Evolutionary conservation across 1,284 basidiomycete genomes (phyloP).

Genomic region (Ganoderma resinaceum): DNA sequence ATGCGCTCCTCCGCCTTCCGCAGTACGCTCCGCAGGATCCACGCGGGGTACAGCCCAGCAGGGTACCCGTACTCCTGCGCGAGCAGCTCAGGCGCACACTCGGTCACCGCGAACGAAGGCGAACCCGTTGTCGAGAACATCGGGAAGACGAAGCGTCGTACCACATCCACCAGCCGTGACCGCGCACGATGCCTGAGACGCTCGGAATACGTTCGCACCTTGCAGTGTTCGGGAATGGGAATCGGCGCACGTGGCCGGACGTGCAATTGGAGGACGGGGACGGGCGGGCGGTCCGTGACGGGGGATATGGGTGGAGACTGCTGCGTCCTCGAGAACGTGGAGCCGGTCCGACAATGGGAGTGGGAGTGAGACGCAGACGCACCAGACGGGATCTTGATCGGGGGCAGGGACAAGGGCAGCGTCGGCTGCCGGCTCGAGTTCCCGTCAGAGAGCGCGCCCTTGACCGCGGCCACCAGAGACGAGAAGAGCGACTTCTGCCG

Average conservation of each 20-base stretch:
- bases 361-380: constrained; percentile 9
- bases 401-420: constrained; percentile 18
- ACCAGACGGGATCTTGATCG: constrained; percentile 27
- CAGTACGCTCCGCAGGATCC: constrained; percentile 63
- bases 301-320: constrained; percentile 37
- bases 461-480: constrained; percentile 67
- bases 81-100: constrained; percentile 42
- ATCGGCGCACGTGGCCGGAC: constrained; percentile 31
- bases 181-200: constrained; percentile 72
- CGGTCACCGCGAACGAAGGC: constrained; percentile 19
- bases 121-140: constrained; percentile 44
- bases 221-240: constrained; percentile 11
- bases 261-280: constrained; percentile 25
- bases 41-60: constrained; percentile 52
- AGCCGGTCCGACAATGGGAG: constrained; percentile 19
- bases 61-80: constrained; percentile 31
- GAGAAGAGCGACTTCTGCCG: constrained; percentile 71
- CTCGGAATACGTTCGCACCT: constrained; percentile 19
- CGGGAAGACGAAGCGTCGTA: constrained; percentile 68
- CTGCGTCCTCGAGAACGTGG: constrained; percentile 35
- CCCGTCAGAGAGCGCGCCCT: constrained; percentile 27
- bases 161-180: constrained; percentile 78
- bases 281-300: constrained; percentile 28
- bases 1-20: constrained; percentile 55
- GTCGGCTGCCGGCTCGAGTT: constrained; percentile 16